These are phyloP conservation scores for Ambispora gerdemannii DNA, from an alignment of 192 early-diverging fungal species.

Conservation along the genomic window DNA sequence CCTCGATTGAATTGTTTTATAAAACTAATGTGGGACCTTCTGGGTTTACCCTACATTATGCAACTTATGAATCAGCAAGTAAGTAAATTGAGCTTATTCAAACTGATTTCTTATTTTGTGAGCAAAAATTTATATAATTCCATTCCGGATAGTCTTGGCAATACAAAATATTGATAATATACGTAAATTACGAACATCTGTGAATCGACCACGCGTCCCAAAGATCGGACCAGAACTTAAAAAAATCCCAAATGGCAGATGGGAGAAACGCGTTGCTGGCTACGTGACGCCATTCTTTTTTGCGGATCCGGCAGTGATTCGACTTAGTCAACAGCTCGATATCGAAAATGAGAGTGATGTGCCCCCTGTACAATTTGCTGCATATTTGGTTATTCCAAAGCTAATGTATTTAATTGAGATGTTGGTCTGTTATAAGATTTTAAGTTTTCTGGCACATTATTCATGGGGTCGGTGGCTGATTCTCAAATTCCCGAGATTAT, in stretches of 20 bases:
- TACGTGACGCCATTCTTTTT: slow-evolving; percentile 54
- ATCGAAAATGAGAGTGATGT: slow-evolving; percentile 39
- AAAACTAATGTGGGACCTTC: slow-evolving; percentile 43
- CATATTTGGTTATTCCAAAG: slow-evolving; percentile 53
- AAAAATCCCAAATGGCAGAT: slow-evolving; percentile 43
- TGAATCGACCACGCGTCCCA: slow-evolving; percentile 43
- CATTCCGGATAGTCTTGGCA: too few relatives aligned
- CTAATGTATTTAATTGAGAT: slow-evolving; percentile 41
- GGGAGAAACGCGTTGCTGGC: slow-evolving; percentile 46
- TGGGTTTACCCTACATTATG: slow-evolving; percentile 55
- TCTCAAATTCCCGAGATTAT: slow-evolving; percentile 56
- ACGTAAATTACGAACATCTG: slow-evolving; percentile 42
- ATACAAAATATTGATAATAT: slow-evolving; percentile 41
- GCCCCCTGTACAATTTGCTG: slow-evolving; percentile 57
- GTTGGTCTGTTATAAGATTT: slow-evolving; percentile 42
- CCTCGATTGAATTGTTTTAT: slow-evolving; percentile 62
- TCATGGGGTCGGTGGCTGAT: slow-evolving; percentile 54
- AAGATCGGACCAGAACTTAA: slow-evolving; percentile 48
- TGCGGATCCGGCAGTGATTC: slow-evolving; percentile 50
- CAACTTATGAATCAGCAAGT: slow-evolving; percentile 64
- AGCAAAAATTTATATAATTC: too few relatives aligned
- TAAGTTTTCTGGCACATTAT: slow-evolving; percentile 48
- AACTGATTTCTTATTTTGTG: too few relatives aligned
- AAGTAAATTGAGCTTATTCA: too few relatives aligned
- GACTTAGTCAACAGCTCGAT: slow-evolving; percentile 53